phyloP scores from a whole-genome alignment of 225 moss, liverwort and hornwort species.

The Marchantia polymorpha region DNA sequence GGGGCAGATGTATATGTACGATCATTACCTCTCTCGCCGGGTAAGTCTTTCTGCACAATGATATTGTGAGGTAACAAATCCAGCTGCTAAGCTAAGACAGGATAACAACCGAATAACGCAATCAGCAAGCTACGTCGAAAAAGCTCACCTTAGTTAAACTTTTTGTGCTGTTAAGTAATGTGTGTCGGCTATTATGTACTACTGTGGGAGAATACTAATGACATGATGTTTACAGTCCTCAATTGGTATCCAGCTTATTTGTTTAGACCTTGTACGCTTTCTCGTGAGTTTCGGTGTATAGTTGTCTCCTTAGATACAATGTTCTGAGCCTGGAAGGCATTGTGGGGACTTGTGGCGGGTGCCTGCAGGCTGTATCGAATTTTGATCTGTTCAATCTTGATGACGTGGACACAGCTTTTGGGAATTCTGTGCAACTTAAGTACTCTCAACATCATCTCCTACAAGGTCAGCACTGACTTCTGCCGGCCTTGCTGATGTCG shows the following conservation, averaged over 20 bases:
- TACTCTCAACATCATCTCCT: slow-evolving; percentile 89
- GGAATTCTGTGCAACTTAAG: slow-evolving; percentile 86
- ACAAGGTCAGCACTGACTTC: slow-evolving; percentile 44
- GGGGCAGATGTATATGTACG: slow-evolving; percentile 99
- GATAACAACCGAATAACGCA: background rate
- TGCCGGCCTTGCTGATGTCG: background rate
- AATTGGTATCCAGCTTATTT: no score
- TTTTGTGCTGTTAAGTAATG: no score
- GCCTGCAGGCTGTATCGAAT: slow-evolving; percentile 84
- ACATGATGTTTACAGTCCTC: no score
- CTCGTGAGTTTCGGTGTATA: no score
- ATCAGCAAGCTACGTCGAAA: no score
- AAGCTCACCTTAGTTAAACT: no score
- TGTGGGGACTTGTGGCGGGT: background rate
- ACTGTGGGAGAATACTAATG: no score
- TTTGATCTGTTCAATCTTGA: slow-evolving; percentile 95
- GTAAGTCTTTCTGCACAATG: slow-evolving; percentile 38
- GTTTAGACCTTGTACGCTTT: no score
- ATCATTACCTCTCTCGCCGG: slow-evolving; percentile 91
- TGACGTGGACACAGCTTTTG: slow-evolving; percentile 90
- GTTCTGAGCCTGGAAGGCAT: background rate
- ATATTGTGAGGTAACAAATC: background rate
- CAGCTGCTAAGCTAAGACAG: background rate
- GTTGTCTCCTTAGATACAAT: no score
- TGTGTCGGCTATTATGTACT: no score